Conservation (phyloP, 345 rosid species). For the Eutrema yunnanense region DNA sequence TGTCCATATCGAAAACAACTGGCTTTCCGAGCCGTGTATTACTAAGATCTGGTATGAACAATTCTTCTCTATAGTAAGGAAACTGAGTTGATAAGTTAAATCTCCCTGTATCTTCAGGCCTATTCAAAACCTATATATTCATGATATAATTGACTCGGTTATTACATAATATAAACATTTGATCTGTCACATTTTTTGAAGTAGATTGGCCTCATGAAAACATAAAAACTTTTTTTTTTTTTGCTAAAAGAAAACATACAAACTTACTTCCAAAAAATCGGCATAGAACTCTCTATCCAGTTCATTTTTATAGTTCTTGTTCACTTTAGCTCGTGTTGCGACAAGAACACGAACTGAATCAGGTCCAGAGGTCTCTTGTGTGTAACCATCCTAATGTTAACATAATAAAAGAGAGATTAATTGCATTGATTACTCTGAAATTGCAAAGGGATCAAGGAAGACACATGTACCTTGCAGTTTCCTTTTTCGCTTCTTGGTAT, state of each 20-base stretch:
- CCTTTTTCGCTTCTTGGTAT: slow-evolving; percentile 49
- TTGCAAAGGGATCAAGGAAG: not conserved
- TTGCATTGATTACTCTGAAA: not conserved
- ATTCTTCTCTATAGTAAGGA: slow-evolving; percentile 60
- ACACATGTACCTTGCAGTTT: slow-evolving; percentile 60
- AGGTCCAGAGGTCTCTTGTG: slow-evolving; percentile 50
- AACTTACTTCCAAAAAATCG: slow-evolving; percentile 80
- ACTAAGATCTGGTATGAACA: slow-evolving; percentile 50
- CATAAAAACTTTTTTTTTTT: too few species aligned
- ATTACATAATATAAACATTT: not conserved
- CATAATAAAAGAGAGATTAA: not conserved
- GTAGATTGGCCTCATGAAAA: not conserved
- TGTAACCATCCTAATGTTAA: slow-evolving; percentile 62
- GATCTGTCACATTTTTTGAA: not conserved
- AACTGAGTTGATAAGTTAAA: slow-evolving; percentile 70
- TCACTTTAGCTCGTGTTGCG: slow-evolving; percentile 66
- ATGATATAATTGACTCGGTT: not conserved
- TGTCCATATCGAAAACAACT: slow-evolving; percentile 85
- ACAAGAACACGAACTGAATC: slow-evolving; percentile 73
- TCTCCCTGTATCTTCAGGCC: slow-evolving; percentile 52
- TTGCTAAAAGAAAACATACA: not conserved
- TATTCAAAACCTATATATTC: slow-evolving; percentile 53
- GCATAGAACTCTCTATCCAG: slow-evolving; percentile 60
- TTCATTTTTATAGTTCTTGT: slow-evolving; percentile 34
- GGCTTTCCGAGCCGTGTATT: slow-evolving; percentile 58